Evolutionary conservation across 352 stramenopile species (phyloP), one percentile per base, ranked within the genome.

Genomic region (Pythium sukuiense): DNA sequence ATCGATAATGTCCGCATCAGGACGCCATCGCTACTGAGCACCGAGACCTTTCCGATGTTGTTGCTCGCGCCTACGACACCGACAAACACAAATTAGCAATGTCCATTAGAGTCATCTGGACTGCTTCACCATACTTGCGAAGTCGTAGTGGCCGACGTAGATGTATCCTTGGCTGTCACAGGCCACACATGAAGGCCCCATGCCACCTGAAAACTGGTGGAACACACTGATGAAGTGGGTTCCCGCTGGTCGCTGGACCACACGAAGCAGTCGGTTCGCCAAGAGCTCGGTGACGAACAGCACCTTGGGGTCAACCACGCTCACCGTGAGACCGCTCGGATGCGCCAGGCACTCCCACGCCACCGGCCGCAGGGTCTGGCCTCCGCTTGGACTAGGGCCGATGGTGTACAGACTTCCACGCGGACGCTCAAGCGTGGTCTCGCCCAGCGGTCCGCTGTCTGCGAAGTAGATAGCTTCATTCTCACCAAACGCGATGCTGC

Each of bases 61-160:
- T 63, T 59, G 24, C 61, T 71, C 26, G 69, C 68, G 24, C 72
- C 80, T 85, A 29, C 33, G 39, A 43, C 16, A 20, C 13, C 6
- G 39, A 20, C 45, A 7, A 6, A 45, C 8, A 59, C 20, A 29
- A 30, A n/a, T 33, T 3, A 46, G 20, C 43, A 20, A 14, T 37
- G 6, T 52, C 6, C 45, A 26, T n/a, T 1, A 14, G n/a, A 13
- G 8, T 29, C 14, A 49, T 49, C 37, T 63, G 20, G 30, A 49
- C 49, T 24, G 7, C 12, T 2, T 14, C 13, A 8, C 20, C 11
- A n/a, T 58, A 89, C 82, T 83, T 61, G 84, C 76, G 77, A 95
- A 92, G 65, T 96, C 87, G 64, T 86, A 96, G 60, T 91, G 84
- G 2, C 86, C 88, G 18, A 97, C 86, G 59, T 92, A 96, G 24